phyloP scores from a whole-genome alignment of 352 stramenopile genomes.

The Lagenidium sp. region DNA sequence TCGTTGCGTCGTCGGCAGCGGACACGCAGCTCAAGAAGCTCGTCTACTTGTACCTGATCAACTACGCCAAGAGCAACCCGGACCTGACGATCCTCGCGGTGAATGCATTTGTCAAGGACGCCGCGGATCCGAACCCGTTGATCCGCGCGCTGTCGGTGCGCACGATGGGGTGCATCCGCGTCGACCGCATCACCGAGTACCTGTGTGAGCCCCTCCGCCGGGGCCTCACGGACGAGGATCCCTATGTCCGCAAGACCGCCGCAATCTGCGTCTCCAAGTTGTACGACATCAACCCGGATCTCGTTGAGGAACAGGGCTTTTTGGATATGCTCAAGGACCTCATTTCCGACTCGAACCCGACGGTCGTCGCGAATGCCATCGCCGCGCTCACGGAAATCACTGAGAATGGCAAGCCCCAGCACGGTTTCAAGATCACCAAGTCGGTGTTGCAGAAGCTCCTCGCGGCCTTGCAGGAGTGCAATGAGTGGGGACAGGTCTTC shows the following conservation, averaged over 20 bases:
- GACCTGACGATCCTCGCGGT: conserved; percentile 99
- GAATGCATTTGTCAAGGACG: conserved; percentile 98
- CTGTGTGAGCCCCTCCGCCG: conserved; percentile 95
- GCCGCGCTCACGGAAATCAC: conserved; percentile 96
- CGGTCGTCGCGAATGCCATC: conserved; percentile 98
- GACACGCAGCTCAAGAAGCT: conserved; percentile 99
- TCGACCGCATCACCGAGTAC: conserved; percentile 99
- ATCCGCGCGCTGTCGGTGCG: conserved; percentile 96
- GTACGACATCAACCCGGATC: conserved; percentile 97
- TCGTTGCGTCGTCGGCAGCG: too few species aligned
- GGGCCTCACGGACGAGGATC: conserved; percentile 93
- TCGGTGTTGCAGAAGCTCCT: conserved; percentile 97
- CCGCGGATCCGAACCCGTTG: conserved; percentile 88
- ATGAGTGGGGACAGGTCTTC: conserved; percentile 99
- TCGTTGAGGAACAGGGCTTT: conserved; percentile 96
- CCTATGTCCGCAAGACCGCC: conserved; percentile 99
- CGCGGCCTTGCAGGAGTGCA: conserved; percentile 98
- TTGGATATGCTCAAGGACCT: conserved; percentile 96
- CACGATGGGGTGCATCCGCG: conserved; percentile 99
- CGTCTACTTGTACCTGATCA: conserved; percentile 99
- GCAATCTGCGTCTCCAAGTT: conserved; percentile 99
- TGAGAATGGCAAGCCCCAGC: conserved; percentile 88
- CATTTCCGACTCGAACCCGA: conserved; percentile 97
- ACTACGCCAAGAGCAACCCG: conserved; percentile 99
- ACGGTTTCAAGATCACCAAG: conserved; percentile 93